Evolutionary conservation across 2,329 filamentous ascomycete species (phyloP), one percentile per base, ranked within the genome.

Genomic region (Hypoxylon sp.): DNA sequence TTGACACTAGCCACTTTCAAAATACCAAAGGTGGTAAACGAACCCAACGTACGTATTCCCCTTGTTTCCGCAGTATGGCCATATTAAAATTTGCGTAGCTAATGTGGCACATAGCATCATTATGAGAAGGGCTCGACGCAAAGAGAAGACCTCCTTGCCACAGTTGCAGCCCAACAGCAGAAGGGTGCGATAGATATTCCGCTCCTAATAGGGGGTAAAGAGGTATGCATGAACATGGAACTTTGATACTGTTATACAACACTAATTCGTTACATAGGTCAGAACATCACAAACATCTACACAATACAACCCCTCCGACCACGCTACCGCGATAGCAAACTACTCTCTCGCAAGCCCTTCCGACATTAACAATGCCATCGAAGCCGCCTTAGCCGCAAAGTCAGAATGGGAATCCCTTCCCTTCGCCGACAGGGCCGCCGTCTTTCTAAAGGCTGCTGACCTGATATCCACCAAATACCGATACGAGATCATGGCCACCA

Each of bases 371-470:
- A 78, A 78, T 27, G 91, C 93, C 44, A 97, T 97, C 65, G 83
- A 90, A 19, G 83, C 90, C 26, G 93, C 93, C 17, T 82, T 97
- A 30, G 84, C 82, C n/a, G 92, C 92, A 36, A 94, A 95, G 76
- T 79, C 85, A 45, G 82, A 84, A 21, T 99, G 94, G 93, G 91
- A 93, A 67, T 79, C 82, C 4, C 79, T 95, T 12, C 90, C 93
- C 9, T 97, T 97, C 68, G 84, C 89, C 36, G 93, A 97, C 74
- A 85, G 93, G 45, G 93, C 93, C 8, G 89, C 92, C 48, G 82
- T 99, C 68, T 97, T 97, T 78, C 83, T 97, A 67, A 97, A 97
- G 80, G 93, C 94, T 2, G 93, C 93, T 23, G 92, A 97, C 69
- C 79, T 99, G 57, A 84, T 99, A 62, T 79, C 89, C 45, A 89